Conservation (phyloP, 2,329 filamentous ascomycete species). For the Aaosphaeria arxii region DNA sequence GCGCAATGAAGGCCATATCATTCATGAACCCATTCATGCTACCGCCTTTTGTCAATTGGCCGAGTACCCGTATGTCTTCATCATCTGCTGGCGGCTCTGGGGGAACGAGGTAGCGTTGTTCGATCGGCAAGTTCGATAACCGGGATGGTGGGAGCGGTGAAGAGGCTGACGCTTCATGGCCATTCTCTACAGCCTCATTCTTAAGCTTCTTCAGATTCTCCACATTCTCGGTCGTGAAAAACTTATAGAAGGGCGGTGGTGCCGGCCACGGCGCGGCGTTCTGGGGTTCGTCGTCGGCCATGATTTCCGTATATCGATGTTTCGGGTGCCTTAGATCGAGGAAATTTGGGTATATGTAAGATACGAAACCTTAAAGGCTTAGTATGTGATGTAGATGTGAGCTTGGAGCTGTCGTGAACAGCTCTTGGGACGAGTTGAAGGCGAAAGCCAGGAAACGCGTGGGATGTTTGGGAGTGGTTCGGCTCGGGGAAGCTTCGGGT, state of each 20-base stretch:
- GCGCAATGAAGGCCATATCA: conserved; percentile 10
- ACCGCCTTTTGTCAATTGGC: conserved; percentile 53
- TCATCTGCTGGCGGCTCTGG: conserved; percentile 69
- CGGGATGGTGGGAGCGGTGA: conserved; percentile 19
- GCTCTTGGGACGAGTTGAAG: no score
- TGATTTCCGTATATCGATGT: not conserved
- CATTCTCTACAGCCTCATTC: conserved; percentile 25
- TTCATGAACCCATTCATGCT: conserved; percentile 22
- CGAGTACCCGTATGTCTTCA: conserved; percentile 70
- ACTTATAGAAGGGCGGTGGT: conserved; percentile 85
- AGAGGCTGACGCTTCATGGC: not conserved
- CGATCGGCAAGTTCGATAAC: conserved; percentile 58
- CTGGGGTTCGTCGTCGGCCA: conserved; percentile 4
- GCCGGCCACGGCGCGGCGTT: conserved; percentile 64
- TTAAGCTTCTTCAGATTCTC: conserved; percentile 55
- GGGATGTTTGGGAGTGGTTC: no score
- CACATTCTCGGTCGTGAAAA: conserved; percentile 77
- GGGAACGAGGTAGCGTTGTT: conserved; percentile 76
- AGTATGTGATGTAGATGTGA: no score
- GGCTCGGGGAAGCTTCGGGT: no score
- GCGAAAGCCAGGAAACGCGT: no score
- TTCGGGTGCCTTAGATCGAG: not conserved
- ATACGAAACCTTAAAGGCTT: no score
- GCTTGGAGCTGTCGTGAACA: no score
- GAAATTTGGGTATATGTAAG: no score